These are phyloP conservation scores for Millerozyma acaciae DNA, from an alignment of 805 yeast species.

Conservation along the genomic window DNA sequence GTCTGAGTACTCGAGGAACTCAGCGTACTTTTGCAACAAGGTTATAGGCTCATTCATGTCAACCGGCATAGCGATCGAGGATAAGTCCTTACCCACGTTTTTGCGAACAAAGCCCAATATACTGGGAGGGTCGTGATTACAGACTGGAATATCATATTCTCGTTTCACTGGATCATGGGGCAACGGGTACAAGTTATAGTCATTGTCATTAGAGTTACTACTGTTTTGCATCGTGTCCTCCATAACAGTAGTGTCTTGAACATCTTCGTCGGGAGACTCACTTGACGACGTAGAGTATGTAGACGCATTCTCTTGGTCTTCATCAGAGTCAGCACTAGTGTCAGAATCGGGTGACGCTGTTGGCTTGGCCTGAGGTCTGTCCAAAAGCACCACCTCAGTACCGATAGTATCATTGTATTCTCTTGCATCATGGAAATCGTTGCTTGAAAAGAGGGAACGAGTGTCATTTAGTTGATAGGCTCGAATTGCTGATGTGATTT, in stretches of 20 bases:
- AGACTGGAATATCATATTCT: slow-evolving; percentile 54
- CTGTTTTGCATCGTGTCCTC: slow-evolving; percentile 4
- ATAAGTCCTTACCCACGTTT: slow-evolving; percentile 87
- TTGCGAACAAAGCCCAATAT: slow-evolving; percentile 75
- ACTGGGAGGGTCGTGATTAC: slow-evolving; percentile 74
- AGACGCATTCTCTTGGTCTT: slow-evolving; percentile 14
- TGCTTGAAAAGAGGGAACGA: slow-evolving; percentile 26
- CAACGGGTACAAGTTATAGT: slow-evolving; percentile 59
- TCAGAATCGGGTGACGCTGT: slow-evolving; percentile 3
- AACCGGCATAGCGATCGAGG: slow-evolving; percentile 89
- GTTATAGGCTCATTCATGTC: slow-evolving; percentile 90
- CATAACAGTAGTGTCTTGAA: slow-evolving; percentile 9
- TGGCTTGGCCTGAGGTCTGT: slow-evolving; percentile 9
- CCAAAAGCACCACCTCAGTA: slow-evolving; percentile 52
- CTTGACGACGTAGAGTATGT: slow-evolving; percentile 17
- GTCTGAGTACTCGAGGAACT: slow-evolving; percentile 70
- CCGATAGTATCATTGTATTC: slow-evolving; percentile 50
- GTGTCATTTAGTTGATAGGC: slow-evolving; percentile 14
- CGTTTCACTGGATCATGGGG: slow-evolving; percentile 49
- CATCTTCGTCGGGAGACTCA: slow-evolving; percentile 7
- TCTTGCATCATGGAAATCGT: slow-evolving; percentile 56
- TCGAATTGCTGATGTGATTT: slow-evolving; percentile 8
- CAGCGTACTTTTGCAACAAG: slow-evolving; percentile 74
- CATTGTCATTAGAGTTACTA: slow-evolving; percentile 15
- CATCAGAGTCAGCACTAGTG: slow-evolving; percentile 15